Percentiles rank a stretch among this genome's conserved stretches.
These are phyloP conservation scores for Teunomyces tritomae DNA, from an alignment of 805 yeast genomes.

Conservation along the genomic window DNA sequence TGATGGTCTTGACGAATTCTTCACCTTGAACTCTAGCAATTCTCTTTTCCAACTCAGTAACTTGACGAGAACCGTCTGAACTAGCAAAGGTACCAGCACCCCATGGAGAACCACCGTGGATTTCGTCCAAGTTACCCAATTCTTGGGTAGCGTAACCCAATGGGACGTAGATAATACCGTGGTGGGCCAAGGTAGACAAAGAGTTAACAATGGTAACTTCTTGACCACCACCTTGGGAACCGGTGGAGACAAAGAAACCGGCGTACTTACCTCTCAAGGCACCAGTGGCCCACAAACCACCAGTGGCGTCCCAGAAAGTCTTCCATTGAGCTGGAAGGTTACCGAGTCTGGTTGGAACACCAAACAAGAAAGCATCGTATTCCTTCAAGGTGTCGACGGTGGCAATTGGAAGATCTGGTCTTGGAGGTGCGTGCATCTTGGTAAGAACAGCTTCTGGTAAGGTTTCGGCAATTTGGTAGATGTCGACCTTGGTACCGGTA, in stretches of 20 bases:
- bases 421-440: constrained; percentile 57
- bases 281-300: constrained; percentile 22
- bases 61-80: constrained; percentile 19
- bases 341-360: constrained; percentile 26
- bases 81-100: constrained; percentile 28
- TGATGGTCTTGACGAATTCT: constrained; percentile 15
- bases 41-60: constrained; percentile 17
- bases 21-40: constrained; percentile 22
- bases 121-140: constrained; percentile 15
- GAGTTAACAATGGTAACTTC: constrained; percentile 23
- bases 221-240: constrained; percentile 25
- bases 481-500: constrained; percentile 64
- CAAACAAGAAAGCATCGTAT: constrained; percentile 26
- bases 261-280: constrained; percentile 22
- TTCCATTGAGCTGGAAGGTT: constrained; percentile 23
- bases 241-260: constrained; percentile 24
- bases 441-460: constrained; percentile 54
- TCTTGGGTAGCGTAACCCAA: constrained; percentile 21
- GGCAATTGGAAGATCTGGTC: constrained; percentile 22
- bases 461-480: constrained; percentile 76
- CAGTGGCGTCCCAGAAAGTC: constrained; percentile 24
- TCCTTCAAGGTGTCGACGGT: constrained; percentile 18
- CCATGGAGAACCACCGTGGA: constrained; percentile 27
- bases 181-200: constrained; percentile 23
- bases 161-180: constrained; percentile 25